Evolutionary conservation across 768 basidiomycete species (phyloP), one percentile per base, ranked within the genome.

Genomic region (Lentinula sp.): DNA sequence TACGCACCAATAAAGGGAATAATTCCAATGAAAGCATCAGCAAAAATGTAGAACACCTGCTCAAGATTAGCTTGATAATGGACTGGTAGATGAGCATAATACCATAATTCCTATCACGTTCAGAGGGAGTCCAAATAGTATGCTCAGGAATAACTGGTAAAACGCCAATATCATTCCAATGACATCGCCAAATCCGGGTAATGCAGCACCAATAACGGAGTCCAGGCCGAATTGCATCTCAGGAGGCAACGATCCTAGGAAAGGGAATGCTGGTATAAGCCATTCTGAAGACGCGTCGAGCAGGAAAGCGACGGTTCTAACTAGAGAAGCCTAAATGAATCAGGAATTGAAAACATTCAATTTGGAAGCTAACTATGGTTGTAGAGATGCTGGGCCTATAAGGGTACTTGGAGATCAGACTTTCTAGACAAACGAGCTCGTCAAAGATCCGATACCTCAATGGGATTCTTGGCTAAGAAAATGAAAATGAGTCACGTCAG

Each of bases 211-310:
- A 42, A 63, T 60, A 8, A 63, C 42, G 16, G 62, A 60, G 40
- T 63, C 62, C 28, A 63, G 21, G 15, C 62, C 62, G 35, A 63
- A 63, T 35, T 63, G 62, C 57, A 63, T 35, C 40, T 63, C 62
- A 23, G 45, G 37, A 40, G 62, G 62, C 23, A 63, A 28, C 4
- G 58, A 63, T 11, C 48, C 57, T 32, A 63, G 32, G 34, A 55
- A 54, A 1, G 62, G 62, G 42, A 63, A 63, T 21, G 58, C 34
- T 23, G 62, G 62, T 32, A 63, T 63, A 39, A 63, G 58, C 62
- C 62, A 63, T 63, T 63, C 57, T 15, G 62, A 63, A 5, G 62
- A 63, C n/a, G 62, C 57, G 45, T 63, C 62, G 5, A 63, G 58
- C 15, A 63, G 40, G 42, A 40, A 63, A 5, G 62, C 62, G 3